These are phyloP conservation scores for Talaromyces sp. DNA, from an alignment of 2,329 filamentous ascomycete species.

Conservation along the genomic window DNA sequence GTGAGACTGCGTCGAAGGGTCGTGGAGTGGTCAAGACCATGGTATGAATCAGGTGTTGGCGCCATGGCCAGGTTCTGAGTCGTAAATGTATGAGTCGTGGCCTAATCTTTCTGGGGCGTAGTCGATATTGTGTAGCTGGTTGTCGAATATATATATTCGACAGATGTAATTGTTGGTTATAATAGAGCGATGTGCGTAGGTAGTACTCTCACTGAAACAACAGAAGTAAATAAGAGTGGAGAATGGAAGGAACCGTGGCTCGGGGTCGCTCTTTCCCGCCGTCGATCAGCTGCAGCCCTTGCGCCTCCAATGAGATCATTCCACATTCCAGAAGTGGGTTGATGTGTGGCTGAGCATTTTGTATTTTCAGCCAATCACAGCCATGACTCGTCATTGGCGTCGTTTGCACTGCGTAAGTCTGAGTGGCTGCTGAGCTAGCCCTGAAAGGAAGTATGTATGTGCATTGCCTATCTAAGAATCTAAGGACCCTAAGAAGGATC, in stretches of 20 bases:
- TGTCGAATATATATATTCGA: neutral
- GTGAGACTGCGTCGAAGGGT: conserved; percentile 54
- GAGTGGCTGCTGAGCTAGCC: neutral
- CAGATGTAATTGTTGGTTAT: too few species aligned
- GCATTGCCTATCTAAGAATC: neutral
- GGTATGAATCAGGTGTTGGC: neutral
- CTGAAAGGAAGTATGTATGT: neutral
- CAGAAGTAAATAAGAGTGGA: conserved; percentile 6
- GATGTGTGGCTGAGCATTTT: conserved; percentile 15
- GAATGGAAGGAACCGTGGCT: neutral
- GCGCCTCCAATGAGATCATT: conserved; percentile 10
- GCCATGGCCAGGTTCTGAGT: conserved; percentile 3
- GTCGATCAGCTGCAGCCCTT: conserved; percentile 9
- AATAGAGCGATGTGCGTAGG: too few species aligned
- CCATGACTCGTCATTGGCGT: conserved; percentile 1
- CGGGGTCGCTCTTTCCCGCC: conserved; percentile 1
- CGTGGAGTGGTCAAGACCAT: neutral
- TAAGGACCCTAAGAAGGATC: too few species aligned
- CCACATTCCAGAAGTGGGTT: neutral
- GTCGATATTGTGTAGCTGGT: neutral
- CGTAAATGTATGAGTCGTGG: neutral
- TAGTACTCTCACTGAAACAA: too few species aligned
- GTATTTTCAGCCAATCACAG: neutral
- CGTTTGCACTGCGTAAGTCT: neutral
- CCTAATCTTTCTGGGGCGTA: neutral